Evolutionary conservation across 2,329 filamentous ascomycete genomes (phyloP).

Genomic region (Alternaria angustiovoidea): DNA sequence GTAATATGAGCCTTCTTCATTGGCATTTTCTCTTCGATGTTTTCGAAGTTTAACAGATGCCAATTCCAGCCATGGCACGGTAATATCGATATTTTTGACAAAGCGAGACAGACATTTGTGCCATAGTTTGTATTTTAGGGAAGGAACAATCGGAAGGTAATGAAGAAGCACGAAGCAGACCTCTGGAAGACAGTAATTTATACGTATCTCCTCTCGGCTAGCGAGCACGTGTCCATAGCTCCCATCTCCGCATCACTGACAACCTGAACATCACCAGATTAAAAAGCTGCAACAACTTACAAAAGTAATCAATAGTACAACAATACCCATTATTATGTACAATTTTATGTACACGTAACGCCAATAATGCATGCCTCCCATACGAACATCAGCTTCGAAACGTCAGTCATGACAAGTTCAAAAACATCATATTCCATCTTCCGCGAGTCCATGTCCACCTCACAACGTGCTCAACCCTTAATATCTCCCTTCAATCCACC

Average conservation of each 20-base stretch:
- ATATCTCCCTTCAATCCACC: conserved; percentile 51
- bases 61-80: background rate
- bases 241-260: background rate
- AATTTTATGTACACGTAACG: conserved; percentile 1
- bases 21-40: too few species aligned
- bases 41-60: background rate
- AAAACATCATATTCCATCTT: background rate
- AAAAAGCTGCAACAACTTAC: background rate
- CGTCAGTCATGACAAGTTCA: background rate
- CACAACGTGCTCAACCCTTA: conserved; percentile 3
- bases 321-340: conserved; percentile 3
- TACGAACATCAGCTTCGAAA: background rate
- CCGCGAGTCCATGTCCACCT: background rate
- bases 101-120: too few species aligned
- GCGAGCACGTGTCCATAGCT: background rate
- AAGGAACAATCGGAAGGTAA: background rate
- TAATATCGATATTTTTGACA: background rate
- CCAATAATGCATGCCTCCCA: background rate
- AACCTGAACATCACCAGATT: background rate
- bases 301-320: background rate
- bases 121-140: too few species aligned
- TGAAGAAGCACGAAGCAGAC: background rate
- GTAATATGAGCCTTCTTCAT: too few species aligned
- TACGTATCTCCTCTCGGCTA: background rate
- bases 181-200: background rate